Evolutionary conservation across 2,329 filamentous ascomycete species (phyloP), one percentile per base, ranked within the genome.

Genomic region (Neonectria magnoliae): DNA sequence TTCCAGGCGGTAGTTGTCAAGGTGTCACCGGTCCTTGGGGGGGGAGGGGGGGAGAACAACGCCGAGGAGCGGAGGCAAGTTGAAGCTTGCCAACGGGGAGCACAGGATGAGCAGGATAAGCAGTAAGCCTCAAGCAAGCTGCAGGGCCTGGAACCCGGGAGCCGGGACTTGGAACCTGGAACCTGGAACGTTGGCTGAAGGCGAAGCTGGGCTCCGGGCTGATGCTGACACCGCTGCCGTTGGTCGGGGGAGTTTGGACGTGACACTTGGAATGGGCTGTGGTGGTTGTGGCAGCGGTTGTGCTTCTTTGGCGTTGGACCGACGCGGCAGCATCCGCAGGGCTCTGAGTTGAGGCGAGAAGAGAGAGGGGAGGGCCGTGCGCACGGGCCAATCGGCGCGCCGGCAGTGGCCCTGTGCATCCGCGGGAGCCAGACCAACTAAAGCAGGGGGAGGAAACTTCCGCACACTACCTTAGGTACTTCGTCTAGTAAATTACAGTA

Each of bases 331-430:
- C 44, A 50, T 14, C 56, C 60, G 48, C 59, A 51, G 61, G 48
- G 56, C 52, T 53, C 47, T 63, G 55, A 36, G 56, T 58, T 57
- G 45, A 42, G 53, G 50, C 20, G 54, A 51, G 53, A 60, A 22
- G 57, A 60, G 63, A 64, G 54, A 51, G 50, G 57, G 18, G 57
- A 60, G 63, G 66, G 16, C 60, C 63, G 60, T 66, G 66, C 66
- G 64, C 57, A 13, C 20, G 45, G 55, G 22, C 54, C 58, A 67
- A 65, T 57, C 5, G n/a, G 53, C 31, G 31, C 38, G 8, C 38
- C 36, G 60, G 53, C 52, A 36, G 47, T 44, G 42, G 48, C 52
- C 59, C 55, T 58, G 60, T 58, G 57, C 57, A 64, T 61, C 53
- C 59, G 48, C 60, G 60, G 25, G 25, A 25, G 25, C 25, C 25